These are phyloP conservation scores for Pseudocohnilembus persalinus DNA, from an alignment of 169 alveolate genomes.

Conservation along the genomic window DNA sequence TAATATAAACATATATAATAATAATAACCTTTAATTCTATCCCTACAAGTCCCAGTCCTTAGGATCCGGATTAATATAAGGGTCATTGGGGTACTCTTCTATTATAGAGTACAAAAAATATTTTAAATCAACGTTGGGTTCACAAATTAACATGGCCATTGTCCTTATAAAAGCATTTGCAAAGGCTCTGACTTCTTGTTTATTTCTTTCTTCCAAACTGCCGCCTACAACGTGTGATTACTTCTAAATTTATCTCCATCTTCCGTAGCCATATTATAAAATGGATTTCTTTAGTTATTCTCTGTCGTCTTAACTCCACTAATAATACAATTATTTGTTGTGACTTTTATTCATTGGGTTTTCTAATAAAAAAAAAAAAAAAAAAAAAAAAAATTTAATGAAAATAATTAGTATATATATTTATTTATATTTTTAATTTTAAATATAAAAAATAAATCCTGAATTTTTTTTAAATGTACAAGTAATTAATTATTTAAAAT, in stretches of 20 bases:
- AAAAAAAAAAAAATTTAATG: no score
- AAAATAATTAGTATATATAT: no score
- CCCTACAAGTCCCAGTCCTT: constrained; percentile 86
- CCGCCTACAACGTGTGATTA: constrained; percentile 54
- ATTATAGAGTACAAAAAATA: constrained; percentile 69
- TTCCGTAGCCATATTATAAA: constrained; percentile 81
- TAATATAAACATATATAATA: no score
- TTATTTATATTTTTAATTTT: no score
- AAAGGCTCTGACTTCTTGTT: constrained; percentile 76
- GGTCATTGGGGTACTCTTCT: constrained; percentile 84
- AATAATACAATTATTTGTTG: constrained; percentile 40
- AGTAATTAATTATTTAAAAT: not conserved
- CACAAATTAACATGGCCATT: constrained; percentile 61
- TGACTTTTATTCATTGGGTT: constrained; percentile 29
- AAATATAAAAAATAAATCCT: no score
- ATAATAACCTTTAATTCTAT: constrained; percentile 70
- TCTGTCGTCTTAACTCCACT: constrained; percentile 83
- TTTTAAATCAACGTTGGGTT: constrained; percentile 72
- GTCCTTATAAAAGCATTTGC: constrained; percentile 80
- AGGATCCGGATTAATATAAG: constrained; percentile 68
- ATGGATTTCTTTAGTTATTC: constrained; percentile 81
- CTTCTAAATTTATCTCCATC: constrained; percentile 83
- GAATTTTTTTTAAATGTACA: no score
- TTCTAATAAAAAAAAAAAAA: not conserved
- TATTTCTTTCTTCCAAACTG: constrained; percentile 61